Evolutionary conservation across 345 rosid species (phyloP).

Genomic region (Lumnitzera littorea): DNA sequence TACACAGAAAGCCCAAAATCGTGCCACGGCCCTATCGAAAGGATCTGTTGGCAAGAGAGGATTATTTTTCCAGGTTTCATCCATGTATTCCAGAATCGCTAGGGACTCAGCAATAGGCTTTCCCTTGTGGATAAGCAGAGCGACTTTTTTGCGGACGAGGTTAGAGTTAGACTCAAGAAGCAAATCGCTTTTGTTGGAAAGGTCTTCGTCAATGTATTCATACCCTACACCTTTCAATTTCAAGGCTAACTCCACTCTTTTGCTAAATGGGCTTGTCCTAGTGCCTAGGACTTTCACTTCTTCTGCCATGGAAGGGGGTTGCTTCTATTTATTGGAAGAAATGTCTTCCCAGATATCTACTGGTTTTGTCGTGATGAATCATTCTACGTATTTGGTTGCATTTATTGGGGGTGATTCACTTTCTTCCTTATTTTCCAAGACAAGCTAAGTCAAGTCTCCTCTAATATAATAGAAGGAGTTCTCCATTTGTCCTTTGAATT

Average conservation of each 20-base stretch:
- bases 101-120: constrained; percentile 28
- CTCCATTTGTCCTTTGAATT: too few relatives aligned
- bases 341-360: too few relatives aligned
- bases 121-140: constrained; percentile 36
- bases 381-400: too few relatives aligned
- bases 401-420: too few relatives aligned
- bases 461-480: too few relatives aligned
- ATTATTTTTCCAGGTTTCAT: constrained; percentile 32
- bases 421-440: too few relatives aligned
- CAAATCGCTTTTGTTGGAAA: constrained; percentile 25
- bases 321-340: too few relatives aligned
- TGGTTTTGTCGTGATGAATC: too few relatives aligned
- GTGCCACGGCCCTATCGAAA: constrained; percentile 29
- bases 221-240: constrained; percentile 31
- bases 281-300: constrained; percentile 34
- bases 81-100: constrained; percentile 39
- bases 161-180: constrained; percentile 32
- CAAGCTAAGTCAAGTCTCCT: too few relatives aligned
- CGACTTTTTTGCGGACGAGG: constrained; percentile 28
- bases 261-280: constrained; percentile 29
- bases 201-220: constrained; percentile 27
- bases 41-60: constrained; percentile 37
- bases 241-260: constrained; percentile 28
- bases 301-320: constrained; percentile 6
- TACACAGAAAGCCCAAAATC: constrained; percentile 20